Base-by-base conservation (phyloP, 768 basidiomycete species). In the Auriculariales sp. region DNA sequence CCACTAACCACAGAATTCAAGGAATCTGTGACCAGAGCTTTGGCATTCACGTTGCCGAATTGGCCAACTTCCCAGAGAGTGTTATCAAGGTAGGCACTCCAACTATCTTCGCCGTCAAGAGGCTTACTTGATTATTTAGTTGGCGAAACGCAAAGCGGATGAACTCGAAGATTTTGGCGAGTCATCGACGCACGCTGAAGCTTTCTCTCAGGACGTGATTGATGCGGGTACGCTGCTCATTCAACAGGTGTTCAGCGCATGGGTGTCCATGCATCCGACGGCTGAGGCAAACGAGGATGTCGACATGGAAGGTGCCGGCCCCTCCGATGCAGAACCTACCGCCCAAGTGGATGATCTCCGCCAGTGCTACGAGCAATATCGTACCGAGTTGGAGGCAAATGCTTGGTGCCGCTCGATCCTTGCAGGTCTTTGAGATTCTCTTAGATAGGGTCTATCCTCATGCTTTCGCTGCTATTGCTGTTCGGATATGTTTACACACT, bases 11-110 rank as follows among this genome's bases (percentile, higher is more conserved):
- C 33, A n/a, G 17, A 32, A 51, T 51, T n/a, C n/a, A n/a, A 89
- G 89, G 90, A 12, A 75, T 95, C 19, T 91, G 88, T 39, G 94
- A 98, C 61, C 94, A 97, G 64, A 94, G 90, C 61, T 98, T 97
- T 59, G 95, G 94, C 64, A 98, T 99, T 27, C 92, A 98, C 57
- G 95, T 99, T 14, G 95, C 95, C 0, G 76, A 91, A 61, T 70
- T 98, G n/a, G 94, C 94, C 3, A 93, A 97, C 64, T 99, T 99
- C 65, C 95, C 95, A 0, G 87, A 93, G 53, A 84, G 80, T 55
- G 93, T 98, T 10, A 77, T 98, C 52, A 88, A 84, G 71, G 84
- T 87, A 46, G 51, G 70, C 54, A 10, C 17, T 6, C 34, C 2
- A 10, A 2, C n/a, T 29, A 5, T 4, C 46, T 14, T n/a, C 19